These are phyloP conservation scores for Saturnispora kantuleensis DNA, from an alignment of 805 yeast genomes.

Conservation along the genomic window DNA sequence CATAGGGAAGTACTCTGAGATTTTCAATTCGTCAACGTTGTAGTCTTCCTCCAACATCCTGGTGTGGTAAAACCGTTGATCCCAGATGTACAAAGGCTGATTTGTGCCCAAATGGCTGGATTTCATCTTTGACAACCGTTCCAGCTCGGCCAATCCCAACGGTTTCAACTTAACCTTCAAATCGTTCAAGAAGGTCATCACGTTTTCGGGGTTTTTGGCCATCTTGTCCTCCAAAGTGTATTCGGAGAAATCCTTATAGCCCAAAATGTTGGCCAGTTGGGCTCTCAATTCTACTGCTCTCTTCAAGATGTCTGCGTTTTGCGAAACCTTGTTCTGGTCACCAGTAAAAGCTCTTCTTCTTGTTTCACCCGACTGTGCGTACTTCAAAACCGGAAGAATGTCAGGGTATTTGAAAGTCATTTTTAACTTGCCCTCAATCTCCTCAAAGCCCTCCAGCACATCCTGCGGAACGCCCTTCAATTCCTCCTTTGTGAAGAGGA, in stretches of 20 bases:
- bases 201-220: slow-evolving; percentile 63
- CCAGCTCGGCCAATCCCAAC: slow-evolving; percentile 47
- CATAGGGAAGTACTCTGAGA: slow-evolving; percentile 73
- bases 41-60: slow-evolving; percentile 56
- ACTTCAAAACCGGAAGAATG: slow-evolving; percentile 64
- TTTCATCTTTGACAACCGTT: slow-evolving; percentile 41
- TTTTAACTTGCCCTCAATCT: slow-evolving; percentile 35
- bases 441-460: slow-evolving; percentile 39
- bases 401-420: slow-evolving; percentile 82
- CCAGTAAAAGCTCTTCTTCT: slow-evolving; percentile 58
- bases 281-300: slow-evolving; percentile 55
- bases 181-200: slow-evolving; percentile 51
- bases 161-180: slow-evolving; percentile 49
- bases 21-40: slow-evolving; percentile 60
- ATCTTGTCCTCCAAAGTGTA: slow-evolving; percentile 67
- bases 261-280: slow-evolving; percentile 51
- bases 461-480: slow-evolving; percentile 66
- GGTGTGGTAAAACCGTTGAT: slow-evolving; percentile 56
- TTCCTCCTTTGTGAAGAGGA: slow-evolving; percentile 53
- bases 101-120: slow-evolving; percentile 28
- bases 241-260: slow-evolving; percentile 60
- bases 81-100: slow-evolving; percentile 58
- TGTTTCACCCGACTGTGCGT: slow-evolving; percentile 53
- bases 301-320: slow-evolving; percentile 50
- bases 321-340: slow-evolving; percentile 57